phyloP scores from a whole-genome alignment of 2,329 filamentous ascomycete genomes.

The Dothideomycetes sp. region DNA sequence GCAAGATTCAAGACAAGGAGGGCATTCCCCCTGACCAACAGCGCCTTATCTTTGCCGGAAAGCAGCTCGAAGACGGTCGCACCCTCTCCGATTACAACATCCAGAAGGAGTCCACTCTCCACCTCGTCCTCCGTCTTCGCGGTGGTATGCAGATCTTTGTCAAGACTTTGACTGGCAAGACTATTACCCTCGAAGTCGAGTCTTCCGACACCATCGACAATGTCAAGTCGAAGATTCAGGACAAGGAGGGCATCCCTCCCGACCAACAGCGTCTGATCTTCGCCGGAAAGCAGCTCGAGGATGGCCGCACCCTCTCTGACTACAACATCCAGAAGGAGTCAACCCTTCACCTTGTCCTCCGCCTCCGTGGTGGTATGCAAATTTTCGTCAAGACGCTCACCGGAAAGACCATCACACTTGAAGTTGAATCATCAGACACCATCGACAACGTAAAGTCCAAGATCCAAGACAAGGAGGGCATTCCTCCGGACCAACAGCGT shows the following conservation, averaged over 20 bases:
- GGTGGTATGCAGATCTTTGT: conserved; percentile 56
- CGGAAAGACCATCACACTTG: conserved; percentile 98
- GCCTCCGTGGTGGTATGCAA: conserved; percentile 77
- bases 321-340: conserved; percentile 92
- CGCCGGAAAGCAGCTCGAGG: conserved; percentile 85
- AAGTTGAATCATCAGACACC: conserved; percentile 95
- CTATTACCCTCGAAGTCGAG: conserved; percentile 85
- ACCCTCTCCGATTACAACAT: conserved; percentile 92
- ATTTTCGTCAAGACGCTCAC: conserved; percentile 97
- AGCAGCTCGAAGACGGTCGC: conserved; percentile 91
- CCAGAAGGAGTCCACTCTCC: conserved; percentile 58
- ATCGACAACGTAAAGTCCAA: conserved; percentile 99
- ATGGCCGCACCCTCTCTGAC: conserved; percentile 80
- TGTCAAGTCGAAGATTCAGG: conserved; percentile 81
- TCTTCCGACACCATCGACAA: conserved; percentile 88
- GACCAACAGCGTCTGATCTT: conserved; percentile 93
- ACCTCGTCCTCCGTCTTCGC: conserved; percentile 53
- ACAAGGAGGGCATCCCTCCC: conserved; percentile 76
- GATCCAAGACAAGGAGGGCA: conserved; percentile 98
- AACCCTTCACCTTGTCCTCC: conserved; percentile 90
- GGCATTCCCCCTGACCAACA: conserved; percentile 94
- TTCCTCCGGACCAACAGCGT: conserved; percentile 90
- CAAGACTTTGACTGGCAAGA: conserved; percentile 60
- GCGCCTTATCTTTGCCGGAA: conserved; percentile 89
- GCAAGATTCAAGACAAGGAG: conserved; percentile 96